Evolutionary conservation across 1,284 basidiomycete species (phyloP), one percentile per base, ranked within the genome.

Genomic region (Omphalotus olearius): DNA sequence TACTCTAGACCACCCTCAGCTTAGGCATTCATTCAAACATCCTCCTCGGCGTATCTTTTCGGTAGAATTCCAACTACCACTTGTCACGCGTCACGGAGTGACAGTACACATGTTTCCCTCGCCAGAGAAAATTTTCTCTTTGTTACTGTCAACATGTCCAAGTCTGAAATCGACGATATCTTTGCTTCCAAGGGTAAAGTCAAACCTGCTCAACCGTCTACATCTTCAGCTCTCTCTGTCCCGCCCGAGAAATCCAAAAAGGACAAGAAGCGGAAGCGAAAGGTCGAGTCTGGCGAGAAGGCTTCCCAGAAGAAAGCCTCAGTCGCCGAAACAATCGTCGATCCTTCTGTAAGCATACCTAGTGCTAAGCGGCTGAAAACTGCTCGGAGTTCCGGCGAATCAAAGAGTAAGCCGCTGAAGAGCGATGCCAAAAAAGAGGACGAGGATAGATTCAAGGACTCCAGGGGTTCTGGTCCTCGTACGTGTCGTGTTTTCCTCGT

Each of bases 141-240:
- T 9, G 2, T 33, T 33, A 13, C 30, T 13, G 9, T 33, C 30
- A 33, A 13, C 60, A 71, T 72, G 69, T 55, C 68, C 59, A 74
- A 73, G 70, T 83, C 83, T 43, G 87, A 90, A 75, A 90, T 90
- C 66, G 88, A 90, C 75, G 79, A 79, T 62, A 90, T 90, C 61
- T 90, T 90, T 67, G 74, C 86, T 37, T 71, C 74, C 56, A 83
- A 82, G 58, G 66, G 68, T 57, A 72, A 74, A 59, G 53, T 55
- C 50, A 65, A 66, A 58, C 54, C 59, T 53, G 54, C 49, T 43
- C 56, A 51, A 20, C 49, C 60, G 41, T 51, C 62, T 30, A 47
- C 62, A 26, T 33, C 30, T 33, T 10, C 30, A 10, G 13, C 30
- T 33, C 13, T 13, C 9, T 55, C 65, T 50, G 51, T 64, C 66